Evolutionary conservation across 2,329 filamentous ascomycete species (phyloP), one percentile per base, ranked within the genome.

Genomic region (Geoglossum cookeanum): DNA sequence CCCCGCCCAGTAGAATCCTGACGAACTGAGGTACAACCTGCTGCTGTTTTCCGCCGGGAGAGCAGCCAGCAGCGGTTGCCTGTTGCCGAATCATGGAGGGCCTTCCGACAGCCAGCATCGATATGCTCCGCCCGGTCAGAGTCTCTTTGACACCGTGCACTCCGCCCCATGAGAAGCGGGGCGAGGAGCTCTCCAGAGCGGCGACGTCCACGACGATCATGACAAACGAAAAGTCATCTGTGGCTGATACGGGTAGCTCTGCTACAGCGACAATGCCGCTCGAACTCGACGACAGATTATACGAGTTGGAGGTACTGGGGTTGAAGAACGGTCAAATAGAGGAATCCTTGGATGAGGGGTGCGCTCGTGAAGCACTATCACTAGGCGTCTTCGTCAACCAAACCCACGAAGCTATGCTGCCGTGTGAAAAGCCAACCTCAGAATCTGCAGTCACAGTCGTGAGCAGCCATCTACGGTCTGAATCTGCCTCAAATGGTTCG

Each of bases 211-310:
- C 47, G 22, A 30, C 47, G 5, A 49, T 29, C 29, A 11, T 22
- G 47, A 27, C 47, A 11, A 49, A 22, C 29, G 27, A 32, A 30
- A 11, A 33, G 48, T 5, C 32, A 33, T 35, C n/a, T 33, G 32
- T n/a, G 15, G 29, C 1, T 29, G 1, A 9, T 49, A 42, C 13
- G 9, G 9, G 13, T 13, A 42, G n/a, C 4, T 27, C 45, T 13
- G 1, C 32, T 3, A 11, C n/a, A 15, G 27, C 7, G 27, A 13
- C 13, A n/a, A 33, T 32, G 42, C 22, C 37, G 42, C 42, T 44
- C 11, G 55, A 57, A 42, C 42, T 57, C 3, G 56, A 57, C 39
- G 56, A 56, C 29, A 33, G 13, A 2, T 9, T 39, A 4, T 57
- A 57, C 17, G 30, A 9, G 9, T 35, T 57, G 6, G 56, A 57